phyloP scores from a whole-genome alignment of 2,329 filamentous ascomycete genomes.

The Diaporthe capsici region DNA sequence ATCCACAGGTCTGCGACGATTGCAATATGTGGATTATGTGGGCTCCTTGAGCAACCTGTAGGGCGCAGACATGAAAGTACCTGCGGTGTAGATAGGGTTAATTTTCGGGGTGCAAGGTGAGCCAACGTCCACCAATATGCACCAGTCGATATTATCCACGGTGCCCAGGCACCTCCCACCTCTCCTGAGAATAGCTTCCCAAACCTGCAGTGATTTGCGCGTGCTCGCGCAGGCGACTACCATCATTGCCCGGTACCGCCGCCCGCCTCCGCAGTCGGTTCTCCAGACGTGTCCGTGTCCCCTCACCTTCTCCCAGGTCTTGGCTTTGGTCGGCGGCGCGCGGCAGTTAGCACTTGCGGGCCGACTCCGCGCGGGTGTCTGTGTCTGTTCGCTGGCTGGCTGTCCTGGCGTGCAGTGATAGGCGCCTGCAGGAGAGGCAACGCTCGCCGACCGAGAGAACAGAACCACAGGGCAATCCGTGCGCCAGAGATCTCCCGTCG shows the following conservation, averaged over 20 bases:
- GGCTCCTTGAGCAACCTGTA: not conserved
- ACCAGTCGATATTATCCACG: not conserved
- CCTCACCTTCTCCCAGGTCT: conserved; percentile 5
- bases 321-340: conserved; percentile 19
- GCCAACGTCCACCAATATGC: not conserved
- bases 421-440: not conserved
- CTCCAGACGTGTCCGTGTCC: not conserved
- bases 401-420: conserved; percentile 6
- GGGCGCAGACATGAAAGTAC: not conserved
- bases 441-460: conserved; percentile 10
- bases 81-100: conserved; percentile 8
- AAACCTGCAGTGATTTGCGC: conserved; percentile 12
- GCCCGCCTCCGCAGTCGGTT: conserved; percentile 24
- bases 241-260: not conserved
- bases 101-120: not conserved
- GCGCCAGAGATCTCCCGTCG: conserved; percentile 21
- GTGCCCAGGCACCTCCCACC: not conserved
- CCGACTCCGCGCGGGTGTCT: conserved; percentile 19
- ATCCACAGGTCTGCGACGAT: not conserved
- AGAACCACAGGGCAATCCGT: conserved; percentile 24
- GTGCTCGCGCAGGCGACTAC: not conserved
- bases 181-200: conserved; percentile 1
- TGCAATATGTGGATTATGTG: not conserved
- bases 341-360: conserved; percentile 29
- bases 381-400: conserved; percentile 20